Conservation (phyloP, 2,329 filamentous ascomycete genomes). For the Trichoderma simmonsii region DNA sequence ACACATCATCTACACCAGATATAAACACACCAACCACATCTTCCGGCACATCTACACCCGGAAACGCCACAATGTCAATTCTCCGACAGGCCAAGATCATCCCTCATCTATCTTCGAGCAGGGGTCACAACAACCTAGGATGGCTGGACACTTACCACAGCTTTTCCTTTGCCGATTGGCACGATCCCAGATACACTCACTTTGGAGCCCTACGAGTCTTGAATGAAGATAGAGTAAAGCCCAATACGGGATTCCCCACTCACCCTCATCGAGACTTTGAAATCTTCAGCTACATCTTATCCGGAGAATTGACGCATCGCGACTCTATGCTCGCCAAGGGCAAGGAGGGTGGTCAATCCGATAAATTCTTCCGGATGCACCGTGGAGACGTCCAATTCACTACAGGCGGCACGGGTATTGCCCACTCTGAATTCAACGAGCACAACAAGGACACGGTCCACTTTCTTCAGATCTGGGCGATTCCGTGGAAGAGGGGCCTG, state of each 20-base stretch:
- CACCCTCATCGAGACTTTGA: slow-evolving; percentile 84
- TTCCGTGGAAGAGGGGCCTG: slow-evolving; percentile 71
- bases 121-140: slow-evolving; percentile 74
- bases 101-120: slow-evolving; percentile 66
- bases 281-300: slow-evolving; percentile 86
- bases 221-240: slow-evolving; percentile 81
- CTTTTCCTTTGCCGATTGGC: slow-evolving; percentile 75
- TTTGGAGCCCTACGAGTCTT: slow-evolving; percentile 80
- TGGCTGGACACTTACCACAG: slow-evolving; percentile 88
- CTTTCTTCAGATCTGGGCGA: slow-evolving; percentile 86
- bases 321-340: slow-evolving; percentile 78
- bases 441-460: slow-evolving; percentile 68
- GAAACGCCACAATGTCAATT: slow-evolving; percentile 49
- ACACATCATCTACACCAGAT: slow-evolving; percentile 20
- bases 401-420: slow-evolving; percentile 75
- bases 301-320: slow-evolving; percentile 80
- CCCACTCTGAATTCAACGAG: slow-evolving; percentile 81
- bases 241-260: slow-evolving; percentile 74
- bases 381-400: slow-evolving; percentile 88
- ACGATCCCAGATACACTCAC: slow-evolving; percentile 62
- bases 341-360: slow-evolving; percentile 54
- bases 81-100: slow-evolving; percentile 69
- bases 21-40: slow-evolving; percentile 16
- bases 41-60: slow-evolving; percentile 32
- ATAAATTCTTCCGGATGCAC: slow-evolving; percentile 68